phyloP scores from a whole-genome alignment of 106 monocot species.

The Apostasia shenzhenica region DNA sequence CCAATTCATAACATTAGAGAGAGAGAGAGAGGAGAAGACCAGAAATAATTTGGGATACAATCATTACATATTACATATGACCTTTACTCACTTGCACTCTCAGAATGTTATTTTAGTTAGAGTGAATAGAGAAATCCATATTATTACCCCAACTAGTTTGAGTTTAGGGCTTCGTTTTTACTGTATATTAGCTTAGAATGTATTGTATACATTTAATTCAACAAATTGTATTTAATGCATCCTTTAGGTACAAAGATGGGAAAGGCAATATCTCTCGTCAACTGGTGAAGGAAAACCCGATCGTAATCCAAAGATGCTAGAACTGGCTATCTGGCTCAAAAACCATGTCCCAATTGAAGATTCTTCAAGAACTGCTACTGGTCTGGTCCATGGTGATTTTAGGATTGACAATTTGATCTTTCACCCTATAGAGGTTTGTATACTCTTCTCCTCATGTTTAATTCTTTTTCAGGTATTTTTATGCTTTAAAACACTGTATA shows the following conservation, averaged over 20 bases:
- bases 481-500: too few species aligned
- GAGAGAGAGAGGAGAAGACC: too few species aligned
- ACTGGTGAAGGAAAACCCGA: conserved; percentile 77
- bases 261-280: conserved; percentile 83
- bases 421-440: conserved; percentile 58
- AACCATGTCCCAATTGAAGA: conserved; percentile 73
- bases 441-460: too few species aligned
- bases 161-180: too few species aligned
- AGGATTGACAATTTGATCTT: conserved; percentile 96
- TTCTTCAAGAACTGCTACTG: conserved; percentile 45
- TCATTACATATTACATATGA: too few species aligned
- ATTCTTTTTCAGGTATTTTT: too few species aligned
- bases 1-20: too few species aligned
- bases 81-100: too few species aligned
- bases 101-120: too few species aligned
- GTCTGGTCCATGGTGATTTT: conserved; percentile 98
- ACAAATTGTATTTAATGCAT: neutral
- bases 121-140: too few species aligned
- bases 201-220: neutral
- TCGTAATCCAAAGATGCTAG: conserved; percentile 72
- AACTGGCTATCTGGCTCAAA: conserved; percentile 79
- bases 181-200: neutral
- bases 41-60: too few species aligned
- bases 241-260: conserved; percentile 73
- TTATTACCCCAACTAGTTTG: too few species aligned